Evolutionary conservation across 768 basidiomycete genomes (phyloP), one percentile per base, ranked within the genome.

Genomic region (Royoungia palumana): DNA sequence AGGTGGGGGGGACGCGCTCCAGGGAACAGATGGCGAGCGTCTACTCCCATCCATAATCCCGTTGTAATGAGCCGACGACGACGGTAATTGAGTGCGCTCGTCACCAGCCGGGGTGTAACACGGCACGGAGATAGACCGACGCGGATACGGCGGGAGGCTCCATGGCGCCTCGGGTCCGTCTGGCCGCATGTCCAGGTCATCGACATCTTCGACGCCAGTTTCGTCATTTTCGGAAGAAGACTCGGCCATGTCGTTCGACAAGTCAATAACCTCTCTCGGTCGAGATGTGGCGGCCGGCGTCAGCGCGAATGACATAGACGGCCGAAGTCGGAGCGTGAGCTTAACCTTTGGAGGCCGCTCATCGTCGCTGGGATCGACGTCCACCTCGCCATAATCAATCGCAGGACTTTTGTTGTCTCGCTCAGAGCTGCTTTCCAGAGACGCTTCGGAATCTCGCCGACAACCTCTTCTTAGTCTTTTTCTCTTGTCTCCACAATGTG

Each of bases 1-100:
- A 4, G 87, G 87, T 12, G 87, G 87, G 2, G 81, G 84, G 0
- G 87, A 85, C 12, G 80, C 79, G 35, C 78, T 82, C 61, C 70
- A 73, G 3, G 81, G 69, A 14, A 82, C 66, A 8, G 84, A 83
- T 7, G 82, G 78, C 2, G 83, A 83, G 34, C 82, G 83, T 49
- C 75, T 76, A 56, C 65, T 72, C 36, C 57, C 51, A 17, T 51
- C 53, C 16, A 14, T 24, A 11, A 19, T 34, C 46, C 59, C 56
- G 54, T 64, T 42, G 16, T 59, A 61, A 41, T 61, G 59, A 17
- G 46, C 50, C 27, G 54, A 46, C 35, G 65, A 62, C 35, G 61
- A 68, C 53, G 60, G 60, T 27, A 63, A 50, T 45, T 63, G 57
- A 63, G 69, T 52, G 13, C 58, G 64, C 42, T 78, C 75, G 28